Percentiles rank a stretch among this genome's conserved stretches.
These are phyloP conservation scores for Laguncularia racemosa DNA, from an alignment of 345 rosid species.

Conservation along the genomic window DNA sequence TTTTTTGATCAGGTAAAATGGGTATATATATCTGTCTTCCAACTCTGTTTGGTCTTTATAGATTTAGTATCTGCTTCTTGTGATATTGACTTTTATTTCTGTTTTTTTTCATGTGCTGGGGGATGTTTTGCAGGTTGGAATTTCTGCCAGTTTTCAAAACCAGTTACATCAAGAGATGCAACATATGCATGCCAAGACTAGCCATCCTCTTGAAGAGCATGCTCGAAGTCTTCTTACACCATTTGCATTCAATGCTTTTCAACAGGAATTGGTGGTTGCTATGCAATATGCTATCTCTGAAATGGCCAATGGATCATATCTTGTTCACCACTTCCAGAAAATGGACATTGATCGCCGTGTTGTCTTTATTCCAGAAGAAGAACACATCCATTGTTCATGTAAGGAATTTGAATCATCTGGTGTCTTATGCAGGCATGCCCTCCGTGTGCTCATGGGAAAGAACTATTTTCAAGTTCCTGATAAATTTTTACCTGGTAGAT, in stretches of 20 bases:
- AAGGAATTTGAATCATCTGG: constrained; percentile 88
- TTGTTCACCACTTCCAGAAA: constrained; percentile 69
- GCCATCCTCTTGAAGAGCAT: constrained; percentile 82
- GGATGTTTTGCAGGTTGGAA: constrained; percentile 38
- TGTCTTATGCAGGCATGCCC: constrained; percentile 72
- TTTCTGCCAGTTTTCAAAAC: constrained; percentile 39
- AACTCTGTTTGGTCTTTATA: neutral
- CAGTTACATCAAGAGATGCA: constrained; percentile 30
- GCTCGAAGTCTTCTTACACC: constrained; percentile 71
- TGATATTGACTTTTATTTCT: too few species aligned
- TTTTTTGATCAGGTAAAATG: constrained; percentile 77
- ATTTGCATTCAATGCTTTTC: constrained; percentile 64
- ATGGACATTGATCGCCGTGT: constrained; percentile 73
- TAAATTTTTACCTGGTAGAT: constrained; percentile 62
- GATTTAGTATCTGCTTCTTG: neutral
- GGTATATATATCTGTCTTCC: neutral
- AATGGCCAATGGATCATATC: constrained; percentile 77
- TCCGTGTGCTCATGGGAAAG: constrained; percentile 59
- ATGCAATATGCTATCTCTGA: constrained; percentile 66
- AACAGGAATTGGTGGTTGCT: constrained; percentile 74
- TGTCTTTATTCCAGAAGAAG: constrained; percentile 65
- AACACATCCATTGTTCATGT: constrained; percentile 82
- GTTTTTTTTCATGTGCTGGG: too few species aligned
- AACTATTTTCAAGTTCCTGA: constrained; percentile 82
- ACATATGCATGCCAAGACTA: constrained; percentile 51